Base-by-base conservation (phyloP, 495 filamentous ascomycete genomes). In the Penicillium paradoxum region DNA sequence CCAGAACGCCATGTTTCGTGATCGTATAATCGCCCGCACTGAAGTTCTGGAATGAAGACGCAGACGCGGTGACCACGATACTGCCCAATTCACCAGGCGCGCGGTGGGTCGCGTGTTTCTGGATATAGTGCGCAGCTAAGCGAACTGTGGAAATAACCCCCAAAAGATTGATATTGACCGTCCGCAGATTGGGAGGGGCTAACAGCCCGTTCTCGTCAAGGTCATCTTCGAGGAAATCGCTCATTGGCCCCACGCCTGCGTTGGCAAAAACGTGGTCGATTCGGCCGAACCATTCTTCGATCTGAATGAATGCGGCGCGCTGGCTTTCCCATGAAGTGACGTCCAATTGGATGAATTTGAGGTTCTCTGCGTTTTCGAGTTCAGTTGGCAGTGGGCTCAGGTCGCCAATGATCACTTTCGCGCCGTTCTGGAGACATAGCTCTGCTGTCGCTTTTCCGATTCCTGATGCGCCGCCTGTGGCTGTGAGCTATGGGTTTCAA, bases 191-290 rank as follows among this genome's bases (percentile, higher is more conserved):
- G 1, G 77, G 73, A 15, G 78, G 73, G 21, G 70, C 60, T 10
- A 77, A 58, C 7, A 73, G 65, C 1, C 71, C 69, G 14, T 66
- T 47, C 13, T 70, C 68, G 18, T 78, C 71, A 21, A 71, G 62
- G 15, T 65, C 71, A 15, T 72, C 57, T 8, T 65, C 69, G 10
- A 75, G 54, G 53, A 77, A 75, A 45, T 73, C 59, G 2, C 59
- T 60, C 0, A 56, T 65, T 6, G 71, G 71, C 6, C 57, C 58
- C 14, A 79, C 57, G 14, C 78, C 78, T 4, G 78, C 78, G 39
- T 77, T 78, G 30, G 76, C 75, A 30, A 79, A 72, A 17, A 78
- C 77, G 47, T 73, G 68, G 53, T 81, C 78, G 29, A 81, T 75
- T 4, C 65, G 69, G 6, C 73, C 71, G 53, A 70, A 73, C 17